A percentile compares a stretch with the other conserved stretches of the same genome.
phyloP scores from a whole-genome alignment of 257 asterid genomes.

The Nyctanthes arbortristis region DNA sequence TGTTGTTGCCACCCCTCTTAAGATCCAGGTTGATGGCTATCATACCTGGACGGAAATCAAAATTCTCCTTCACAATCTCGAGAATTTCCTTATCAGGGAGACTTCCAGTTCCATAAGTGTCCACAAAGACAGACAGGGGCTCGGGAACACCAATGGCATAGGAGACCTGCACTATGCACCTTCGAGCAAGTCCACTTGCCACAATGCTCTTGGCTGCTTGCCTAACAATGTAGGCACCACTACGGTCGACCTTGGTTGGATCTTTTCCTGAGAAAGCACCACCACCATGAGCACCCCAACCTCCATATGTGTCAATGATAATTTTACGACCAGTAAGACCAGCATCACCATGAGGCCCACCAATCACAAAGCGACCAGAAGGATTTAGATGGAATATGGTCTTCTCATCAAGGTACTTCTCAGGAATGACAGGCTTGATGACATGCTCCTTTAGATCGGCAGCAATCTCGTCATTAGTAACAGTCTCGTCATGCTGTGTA shows the following conservation, averaged over 20 bases:
- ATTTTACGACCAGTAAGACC: slow-evolving; percentile 46
- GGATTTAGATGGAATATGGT: too few relatives aligned
- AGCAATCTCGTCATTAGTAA: slow-evolving; percentile 43
- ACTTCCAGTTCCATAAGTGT: slow-evolving; percentile 38
- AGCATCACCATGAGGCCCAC: slow-evolving; percentile 49
- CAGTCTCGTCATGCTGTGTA: slow-evolving; percentile 46
- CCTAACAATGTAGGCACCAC: too few relatives aligned
- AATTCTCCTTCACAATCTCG: slow-evolving; percentile 36
- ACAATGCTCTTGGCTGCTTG: too few relatives aligned
- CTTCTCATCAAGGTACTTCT: too few relatives aligned
- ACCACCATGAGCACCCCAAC: too few relatives aligned
- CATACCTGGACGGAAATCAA: slow-evolving; percentile 46
- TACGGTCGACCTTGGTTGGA: too few relatives aligned
- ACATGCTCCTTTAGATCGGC: slow-evolving; percentile 39
- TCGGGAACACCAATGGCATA: slow-evolving; percentile 44
- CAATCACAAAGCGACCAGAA: too few relatives aligned
- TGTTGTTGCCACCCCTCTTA: slow-evolving; percentile 39
- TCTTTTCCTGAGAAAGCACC: too few relatives aligned
- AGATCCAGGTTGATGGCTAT: slow-evolving; percentile 44
- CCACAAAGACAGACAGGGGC: slow-evolving; percentile 36
- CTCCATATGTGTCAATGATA: too few relatives aligned
- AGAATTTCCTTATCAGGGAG: slow-evolving; percentile 41
- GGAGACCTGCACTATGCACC: slow-evolving; percentile 44
- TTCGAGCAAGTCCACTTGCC: slow-evolving; percentile 40
- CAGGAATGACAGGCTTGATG: too few relatives aligned